These are phyloP conservation scores for Citrullus mucosospermus DNA, from an alignment of 306 rosid species.

Conservation along the genomic window DNA sequence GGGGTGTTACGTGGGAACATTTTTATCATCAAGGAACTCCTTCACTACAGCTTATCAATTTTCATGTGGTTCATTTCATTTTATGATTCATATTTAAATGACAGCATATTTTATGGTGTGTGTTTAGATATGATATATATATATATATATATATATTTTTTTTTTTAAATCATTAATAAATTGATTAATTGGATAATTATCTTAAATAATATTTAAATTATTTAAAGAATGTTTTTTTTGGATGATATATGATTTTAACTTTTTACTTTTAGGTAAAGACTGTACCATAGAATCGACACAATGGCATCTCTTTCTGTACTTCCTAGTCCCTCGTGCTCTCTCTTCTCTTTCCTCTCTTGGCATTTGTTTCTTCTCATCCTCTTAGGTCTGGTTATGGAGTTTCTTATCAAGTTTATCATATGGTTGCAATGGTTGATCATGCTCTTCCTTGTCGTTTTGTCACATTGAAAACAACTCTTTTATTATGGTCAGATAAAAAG, in stretches of 20 bases:
- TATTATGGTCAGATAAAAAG: not conserved
- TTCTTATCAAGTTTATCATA: not conserved
- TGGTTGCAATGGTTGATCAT: not conserved
- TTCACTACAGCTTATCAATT: not conserved
- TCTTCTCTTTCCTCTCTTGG: not conserved
- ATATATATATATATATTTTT: no score
- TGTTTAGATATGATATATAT: not conserved
- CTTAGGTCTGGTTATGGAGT: not conserved
- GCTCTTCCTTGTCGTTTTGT: not conserved
- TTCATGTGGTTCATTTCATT: not conserved
- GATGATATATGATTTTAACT: not conserved
- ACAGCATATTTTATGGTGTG: not conserved
- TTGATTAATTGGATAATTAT: not conserved
- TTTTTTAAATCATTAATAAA: no score
- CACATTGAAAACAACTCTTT: not conserved
- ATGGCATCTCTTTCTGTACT: not conserved
- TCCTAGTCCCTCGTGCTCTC: not conserved
- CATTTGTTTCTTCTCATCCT: not conserved
- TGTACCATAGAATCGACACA: not conserved
- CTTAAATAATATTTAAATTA: not conserved
- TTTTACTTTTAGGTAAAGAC: not conserved
- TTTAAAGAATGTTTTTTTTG: not conserved
- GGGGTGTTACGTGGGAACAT: not conserved
- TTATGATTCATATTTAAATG: not conserved
- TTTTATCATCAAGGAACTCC: not conserved